Conservation (phyloP, 2,329 filamentous ascomycete genomes). For the Magnaporthiopsis poae region DNA sequence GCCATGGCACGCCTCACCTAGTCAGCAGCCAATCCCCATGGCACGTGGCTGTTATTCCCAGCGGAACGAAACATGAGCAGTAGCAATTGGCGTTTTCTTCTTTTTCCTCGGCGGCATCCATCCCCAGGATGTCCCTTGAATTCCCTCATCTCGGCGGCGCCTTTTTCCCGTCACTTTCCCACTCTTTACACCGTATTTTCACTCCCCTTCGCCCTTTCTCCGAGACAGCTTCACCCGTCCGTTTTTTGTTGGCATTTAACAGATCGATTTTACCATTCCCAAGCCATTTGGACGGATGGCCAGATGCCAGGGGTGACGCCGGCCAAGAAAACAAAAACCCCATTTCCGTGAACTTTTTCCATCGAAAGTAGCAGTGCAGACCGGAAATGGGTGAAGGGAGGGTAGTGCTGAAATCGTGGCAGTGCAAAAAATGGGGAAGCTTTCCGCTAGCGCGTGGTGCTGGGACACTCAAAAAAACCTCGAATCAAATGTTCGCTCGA, state of each 20-base stretch:
- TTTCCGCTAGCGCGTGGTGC: no score
- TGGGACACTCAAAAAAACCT: no score
- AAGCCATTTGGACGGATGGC: neutral
- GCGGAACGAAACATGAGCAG: neutral
- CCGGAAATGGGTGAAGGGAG: no score
- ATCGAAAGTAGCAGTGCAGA: no score
- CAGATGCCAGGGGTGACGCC: neutral
- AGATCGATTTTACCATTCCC: neutral
- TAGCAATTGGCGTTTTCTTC: neutral
- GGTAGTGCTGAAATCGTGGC: no score
- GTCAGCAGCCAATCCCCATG: neutral
- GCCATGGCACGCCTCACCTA: no score
- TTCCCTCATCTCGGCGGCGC: neutral
- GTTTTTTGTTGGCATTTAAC: neutral
- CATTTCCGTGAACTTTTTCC: no score
- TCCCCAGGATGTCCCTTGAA: neutral
- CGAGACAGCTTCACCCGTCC: neutral
- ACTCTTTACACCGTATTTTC: neutral
- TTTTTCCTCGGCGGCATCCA: neutral
- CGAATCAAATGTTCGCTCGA: no score
- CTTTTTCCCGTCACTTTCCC: neutral
- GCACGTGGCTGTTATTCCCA: neutral
- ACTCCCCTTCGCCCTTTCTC: neutral
- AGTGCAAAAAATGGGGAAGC: no score
- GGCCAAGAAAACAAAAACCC: neutral